Conservation (phyloP, 176 grass and related monocot genomes). For the Juncus effusus region DNA sequence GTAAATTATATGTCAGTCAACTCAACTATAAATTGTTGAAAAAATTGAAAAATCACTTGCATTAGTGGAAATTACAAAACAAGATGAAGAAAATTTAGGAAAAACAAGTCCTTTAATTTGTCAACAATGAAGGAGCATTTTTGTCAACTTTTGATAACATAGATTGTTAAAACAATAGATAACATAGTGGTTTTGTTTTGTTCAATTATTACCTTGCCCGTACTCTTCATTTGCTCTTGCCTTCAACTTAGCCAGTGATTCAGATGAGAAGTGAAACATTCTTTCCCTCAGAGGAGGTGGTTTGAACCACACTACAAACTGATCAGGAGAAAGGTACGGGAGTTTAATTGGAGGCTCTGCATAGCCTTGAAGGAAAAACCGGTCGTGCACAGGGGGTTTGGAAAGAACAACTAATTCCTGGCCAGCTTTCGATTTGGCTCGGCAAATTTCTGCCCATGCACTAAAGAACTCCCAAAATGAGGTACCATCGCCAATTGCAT, state of each 20-base stretch:
- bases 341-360: no score
- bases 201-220: background rate
- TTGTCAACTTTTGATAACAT: background rate
- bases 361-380: conserved; percentile 30
- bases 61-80: no score
- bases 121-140: no score
- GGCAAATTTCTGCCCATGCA: conserved; percentile 43
- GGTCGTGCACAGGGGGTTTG: background rate
- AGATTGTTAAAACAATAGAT: background rate
- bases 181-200: background rate
- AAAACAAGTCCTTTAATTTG: no score
- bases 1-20: no score
- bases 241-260: conserved; percentile 25
- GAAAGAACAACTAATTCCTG: conserved; percentile 18
- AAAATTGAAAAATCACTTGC: no score
- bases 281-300: conserved; percentile 12
- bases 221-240: conserved; percentile 36
- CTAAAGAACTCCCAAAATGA: conserved; percentile 32
- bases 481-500: background rate
- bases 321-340: no score
- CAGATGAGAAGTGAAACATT: conserved; percentile 34
- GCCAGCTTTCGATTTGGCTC: conserved; percentile 17
- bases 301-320: background rate
- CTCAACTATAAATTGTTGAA: no score
- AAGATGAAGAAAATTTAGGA: no score